Conservation (phyloP, 2,329 filamentous ascomycete species). For the Paraconiothyrium brasiliense region DNA sequence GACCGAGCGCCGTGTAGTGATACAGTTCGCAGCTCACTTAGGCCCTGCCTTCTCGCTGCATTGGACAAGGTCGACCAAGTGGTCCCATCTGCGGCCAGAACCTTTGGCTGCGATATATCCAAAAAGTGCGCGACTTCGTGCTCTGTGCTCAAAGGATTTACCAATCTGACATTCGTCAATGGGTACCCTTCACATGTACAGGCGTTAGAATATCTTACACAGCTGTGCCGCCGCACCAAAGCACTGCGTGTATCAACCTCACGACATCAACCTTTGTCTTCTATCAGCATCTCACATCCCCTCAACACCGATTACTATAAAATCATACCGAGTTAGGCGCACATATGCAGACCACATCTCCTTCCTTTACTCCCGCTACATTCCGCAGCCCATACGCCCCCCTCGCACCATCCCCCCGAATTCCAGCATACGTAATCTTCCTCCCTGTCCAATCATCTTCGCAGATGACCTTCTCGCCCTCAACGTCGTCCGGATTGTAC, state of each 20-base stretch:
- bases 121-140: conserved; percentile 27
- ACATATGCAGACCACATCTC: conserved; percentile 28
- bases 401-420: conserved; percentile 20
- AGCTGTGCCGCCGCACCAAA: conserved; percentile 28
- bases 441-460: conserved; percentile 32
- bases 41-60: conserved; percentile 14
- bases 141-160: conserved; percentile 28
- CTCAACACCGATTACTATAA: not conserved
- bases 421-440: conserved; percentile 26
- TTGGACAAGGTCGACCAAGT: conserved; percentile 21
- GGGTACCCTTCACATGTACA: not conserved
- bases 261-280: conserved; percentile 29
- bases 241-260: conserved; percentile 27
- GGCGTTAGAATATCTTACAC: conserved; percentile 18
- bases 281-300: not conserved
- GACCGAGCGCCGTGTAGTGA: conserved; percentile 19
- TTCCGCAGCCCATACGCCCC: conserved; percentile 24
- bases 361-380: conserved; percentile 20
- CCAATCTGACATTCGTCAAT: conserved; percentile 17
- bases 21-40: conserved; percentile 13
- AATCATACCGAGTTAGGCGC: conserved; percentile 27
- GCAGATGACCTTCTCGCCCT: conserved; percentile 24
- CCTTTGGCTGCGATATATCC: conserved; percentile 23
- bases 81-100: conserved; percentile 23
- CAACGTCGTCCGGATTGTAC: conserved; percentile 30